Percentiles rank a stretch among this genome's conserved stretches.
These are phyloP conservation scores for Xylaria sp. DNA, from an alignment of 2,329 filamentous ascomycete genomes.

Conservation along the genomic window DNA sequence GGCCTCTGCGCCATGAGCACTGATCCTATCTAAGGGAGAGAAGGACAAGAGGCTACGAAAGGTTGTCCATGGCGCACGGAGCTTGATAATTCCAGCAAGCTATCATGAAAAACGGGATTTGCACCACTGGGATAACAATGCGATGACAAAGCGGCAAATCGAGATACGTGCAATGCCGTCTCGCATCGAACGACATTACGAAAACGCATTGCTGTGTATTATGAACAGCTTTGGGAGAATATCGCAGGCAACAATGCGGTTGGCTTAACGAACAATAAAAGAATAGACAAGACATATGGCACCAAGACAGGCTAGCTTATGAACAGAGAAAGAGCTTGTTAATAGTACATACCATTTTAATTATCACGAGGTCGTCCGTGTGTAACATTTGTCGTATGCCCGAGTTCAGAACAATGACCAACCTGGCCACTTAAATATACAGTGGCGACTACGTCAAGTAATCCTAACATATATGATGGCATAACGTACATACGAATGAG, in stretches of 20 bases:
- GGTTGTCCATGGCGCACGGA: neutral
- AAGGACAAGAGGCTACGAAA: neutral
- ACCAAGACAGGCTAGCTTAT: neutral
- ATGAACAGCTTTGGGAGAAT: neutral
- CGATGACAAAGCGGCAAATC: neutral
- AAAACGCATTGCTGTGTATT: neutral
- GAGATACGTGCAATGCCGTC: no score
- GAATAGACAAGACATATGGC: neutral
- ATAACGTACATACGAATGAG: no score
- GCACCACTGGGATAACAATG: neutral
- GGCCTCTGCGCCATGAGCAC: conserved; percentile 42
- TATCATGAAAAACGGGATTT: neutral
- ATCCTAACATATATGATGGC: no score
- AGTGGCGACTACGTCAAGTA: neutral
- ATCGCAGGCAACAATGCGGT: neutral
- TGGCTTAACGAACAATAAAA: neutral
- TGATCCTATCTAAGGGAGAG: conserved; percentile 29
- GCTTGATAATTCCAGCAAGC: neutral
- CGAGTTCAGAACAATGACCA: neutral
- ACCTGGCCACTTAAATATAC: neutral
- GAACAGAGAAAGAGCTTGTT: neutral
- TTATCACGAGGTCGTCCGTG: neutral
- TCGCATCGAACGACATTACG: no score
- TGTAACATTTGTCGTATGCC: neutral
- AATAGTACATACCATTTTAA: neutral